Evolutionary conservation across 768 basidiomycete species (phyloP), one percentile per base, ranked within the genome.

Genomic region (Leccinellum albellum): DNA sequence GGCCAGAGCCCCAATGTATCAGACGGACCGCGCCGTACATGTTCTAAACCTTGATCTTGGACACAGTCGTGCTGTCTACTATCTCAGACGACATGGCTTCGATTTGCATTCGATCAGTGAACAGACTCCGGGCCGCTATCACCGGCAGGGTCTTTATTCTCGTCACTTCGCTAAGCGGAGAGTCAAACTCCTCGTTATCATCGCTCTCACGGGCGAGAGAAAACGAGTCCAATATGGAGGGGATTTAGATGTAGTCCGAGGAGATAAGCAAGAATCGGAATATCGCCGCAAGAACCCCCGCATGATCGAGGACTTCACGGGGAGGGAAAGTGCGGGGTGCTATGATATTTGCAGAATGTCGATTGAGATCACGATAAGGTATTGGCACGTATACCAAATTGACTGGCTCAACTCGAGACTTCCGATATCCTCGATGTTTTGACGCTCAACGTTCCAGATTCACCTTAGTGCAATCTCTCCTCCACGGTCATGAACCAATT

Each of bases 1-100:
- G 28, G 17, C 55, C 62, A 29, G 55, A 57, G 29, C 65, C 63
- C 9, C 57, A 58, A 32, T 62, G 61, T 10, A 56, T 66, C 35
- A 26, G 46, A 14, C 35, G 50, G 13, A 32, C 52, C 21, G 37
- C 32, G 6, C 58, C 58, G 23, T 59, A 59, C 17, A 32, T n/a
- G 20, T 50, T 51, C 9, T 37, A 5, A 37, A 37, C 17, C 9
- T 37, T 3, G 13, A 9, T 20, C 24, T 15, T 23, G 21, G 10
- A 7, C 15, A 6, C 10, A 3, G 20, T 3, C 12, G 9, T 44
- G 20, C 12, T 8, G 21, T 8, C 35, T 35, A 35, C 35, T 35
- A 35, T 35, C 35, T 35, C 35, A 35, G 17, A 35, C 9, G 3
- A 15, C 7, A 35, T 17, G 7, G 17, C 17, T 35, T 35, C 15